Percentiles rank a stretch among this genome's conserved stretches.
These are phyloP conservation scores for Penicillium brevicompactum DNA, from an alignment of 2,329 filamentous ascomycete genomes.

Conservation along the genomic window DNA sequence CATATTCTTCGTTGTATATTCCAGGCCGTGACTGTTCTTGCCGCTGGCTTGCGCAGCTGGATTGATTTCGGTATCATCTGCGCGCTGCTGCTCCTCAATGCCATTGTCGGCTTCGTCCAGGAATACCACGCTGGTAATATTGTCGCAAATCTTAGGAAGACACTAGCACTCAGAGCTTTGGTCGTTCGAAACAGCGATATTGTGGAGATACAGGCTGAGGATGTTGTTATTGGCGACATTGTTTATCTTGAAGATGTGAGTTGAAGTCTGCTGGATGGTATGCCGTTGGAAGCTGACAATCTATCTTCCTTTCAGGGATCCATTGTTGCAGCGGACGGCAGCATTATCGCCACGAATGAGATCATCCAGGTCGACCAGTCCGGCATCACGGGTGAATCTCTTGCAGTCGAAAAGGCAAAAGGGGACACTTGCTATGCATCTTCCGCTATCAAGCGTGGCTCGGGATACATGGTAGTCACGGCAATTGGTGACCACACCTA, in stretches of 20 bases:
- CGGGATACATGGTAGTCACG: constrained; percentile 79
- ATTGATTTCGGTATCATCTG: constrained; percentile 93
- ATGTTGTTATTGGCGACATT: constrained; percentile 88
- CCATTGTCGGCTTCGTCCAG: constrained; percentile 81
- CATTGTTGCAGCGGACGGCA: constrained; percentile 86
- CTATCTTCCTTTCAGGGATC: constrained; percentile 59
- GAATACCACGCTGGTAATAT: constrained; percentile 89
- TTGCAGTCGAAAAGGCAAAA: constrained; percentile 85
- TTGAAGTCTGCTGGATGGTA: background rate
- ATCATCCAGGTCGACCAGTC: constrained; percentile 92
- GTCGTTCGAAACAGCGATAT: constrained; percentile 80
- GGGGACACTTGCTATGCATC: constrained; percentile 81
- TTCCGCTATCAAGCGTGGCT: constrained; percentile 86
- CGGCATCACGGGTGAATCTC: constrained; percentile 86
- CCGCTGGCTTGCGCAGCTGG: constrained; percentile 84
- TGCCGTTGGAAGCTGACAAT: constrained; percentile 1
- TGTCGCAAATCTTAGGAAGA: constrained; percentile 89
- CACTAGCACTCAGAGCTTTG: constrained; percentile 81
- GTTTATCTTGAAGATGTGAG: constrained; percentile 77
- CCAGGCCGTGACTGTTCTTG: constrained; percentile 73
- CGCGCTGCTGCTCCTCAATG: constrained; percentile 80
- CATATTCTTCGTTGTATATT: constrained; percentile 5
- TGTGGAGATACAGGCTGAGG: constrained; percentile 77
- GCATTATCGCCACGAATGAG: constrained; percentile 78
- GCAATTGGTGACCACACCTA: constrained; percentile 88